Percentiles rank a stretch among this genome's conserved stretches.
Evolutionary conservation across 768 basidiomycete species (phyloP).

Genomic region (Agrocybe praecox): DNA sequence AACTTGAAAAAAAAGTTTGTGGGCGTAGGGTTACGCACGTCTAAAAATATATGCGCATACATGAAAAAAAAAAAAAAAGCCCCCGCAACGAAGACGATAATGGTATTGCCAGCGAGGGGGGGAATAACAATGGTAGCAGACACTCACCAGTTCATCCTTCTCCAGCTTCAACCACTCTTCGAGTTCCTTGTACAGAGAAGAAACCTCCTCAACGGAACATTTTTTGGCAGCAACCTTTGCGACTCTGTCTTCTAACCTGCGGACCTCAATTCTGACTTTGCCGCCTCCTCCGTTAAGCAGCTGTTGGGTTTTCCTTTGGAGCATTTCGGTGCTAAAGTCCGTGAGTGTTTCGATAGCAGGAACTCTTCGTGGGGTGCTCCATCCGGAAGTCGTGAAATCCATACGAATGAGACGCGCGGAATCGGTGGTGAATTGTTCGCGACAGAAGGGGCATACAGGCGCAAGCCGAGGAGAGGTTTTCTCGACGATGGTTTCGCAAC

Average conservation of each 20-base stretch:
- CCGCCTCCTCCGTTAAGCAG: conserved; percentile 47
- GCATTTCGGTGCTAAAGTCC: conserved; percentile 39
- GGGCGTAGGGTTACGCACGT: conserved; percentile 14
- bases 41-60: background rate
- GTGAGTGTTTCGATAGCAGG: conserved; percentile 52
- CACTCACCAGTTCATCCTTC: conserved; percentile 68
- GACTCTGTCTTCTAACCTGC: conserved; percentile 76
- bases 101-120: background rate
- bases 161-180: conserved; percentile 73
- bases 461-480: conserved; percentile 70
- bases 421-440: conserved; percentile 70
- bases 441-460: conserved; percentile 87
- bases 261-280: conserved; percentile 55
- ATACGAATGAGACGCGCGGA: conserved; percentile 77
- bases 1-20: conserved; percentile 4
- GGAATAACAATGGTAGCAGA: conserved; percentile 14
- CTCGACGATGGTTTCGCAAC: conserved; percentile 81
- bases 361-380: conserved; percentile 65
- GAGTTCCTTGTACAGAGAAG: conserved; percentile 75
- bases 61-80: background rate
- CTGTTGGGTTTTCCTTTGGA: conserved; percentile 50
- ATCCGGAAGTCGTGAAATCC: conserved; percentile 71
- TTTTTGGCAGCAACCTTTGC: conserved; percentile 80
- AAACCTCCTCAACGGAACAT: conserved; percentile 87
- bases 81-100: background rate